phyloP scores from a whole-genome alignment of 78 protist species.

The Dictyostelium citrinum region DNA sequence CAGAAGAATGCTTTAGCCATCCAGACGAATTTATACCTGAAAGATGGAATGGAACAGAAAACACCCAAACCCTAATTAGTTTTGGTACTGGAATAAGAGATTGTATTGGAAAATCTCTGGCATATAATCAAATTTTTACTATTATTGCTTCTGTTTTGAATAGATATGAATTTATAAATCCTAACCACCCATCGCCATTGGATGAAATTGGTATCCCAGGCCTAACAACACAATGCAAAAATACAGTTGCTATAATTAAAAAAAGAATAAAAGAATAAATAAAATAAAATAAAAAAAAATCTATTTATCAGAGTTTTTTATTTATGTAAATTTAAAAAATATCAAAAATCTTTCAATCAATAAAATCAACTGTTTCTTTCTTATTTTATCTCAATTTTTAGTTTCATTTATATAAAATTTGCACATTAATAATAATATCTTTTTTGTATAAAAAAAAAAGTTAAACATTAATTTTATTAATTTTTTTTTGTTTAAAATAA shows the following conservation, averaged over 20 bases:
- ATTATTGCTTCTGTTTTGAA: background rate
- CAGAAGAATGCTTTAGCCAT: background rate
- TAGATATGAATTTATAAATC: conserved; percentile 18
- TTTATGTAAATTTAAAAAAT: no score
- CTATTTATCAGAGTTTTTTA: no score
- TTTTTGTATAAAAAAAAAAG: no score
- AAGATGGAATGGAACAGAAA: background rate
- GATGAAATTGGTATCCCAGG: background rate
- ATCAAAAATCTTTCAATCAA: no score
- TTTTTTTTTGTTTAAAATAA: no score
- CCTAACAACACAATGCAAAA: background rate
- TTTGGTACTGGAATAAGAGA: background rate
- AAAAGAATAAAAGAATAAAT: no score
- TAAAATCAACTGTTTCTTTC: no score
- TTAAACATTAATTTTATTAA: no score
- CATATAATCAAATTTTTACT: conserved; percentile 8
- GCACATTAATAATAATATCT: no score
- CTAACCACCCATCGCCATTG: background rate
- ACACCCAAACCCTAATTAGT: background rate
- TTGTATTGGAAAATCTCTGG: background rate
- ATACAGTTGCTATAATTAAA: background rate
- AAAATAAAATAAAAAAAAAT: no score
- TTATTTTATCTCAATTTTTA: no score
- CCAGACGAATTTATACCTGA: conserved; percentile 21
- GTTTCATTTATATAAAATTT: no score